Percentiles rank a stretch among this genome's conserved stretches.
phyloP scores from a whole-genome alignment of 2,329 filamentous ascomycete species.

The Ascocoryne sarcoides region DNA sequence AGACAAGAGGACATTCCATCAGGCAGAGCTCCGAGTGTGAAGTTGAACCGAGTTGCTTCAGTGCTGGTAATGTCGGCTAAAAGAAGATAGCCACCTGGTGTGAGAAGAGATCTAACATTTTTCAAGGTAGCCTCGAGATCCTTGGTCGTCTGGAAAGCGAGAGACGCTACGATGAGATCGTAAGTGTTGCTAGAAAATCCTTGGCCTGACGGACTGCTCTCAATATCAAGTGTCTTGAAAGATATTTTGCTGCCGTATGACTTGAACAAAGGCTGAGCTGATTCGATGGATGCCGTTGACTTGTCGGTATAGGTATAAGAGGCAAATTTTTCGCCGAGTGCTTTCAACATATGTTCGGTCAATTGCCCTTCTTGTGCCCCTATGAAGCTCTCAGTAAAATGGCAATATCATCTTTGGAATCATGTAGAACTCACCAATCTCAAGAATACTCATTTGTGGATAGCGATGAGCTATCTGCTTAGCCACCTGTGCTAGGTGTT shows the following conservation, averaged over 20 bases:
- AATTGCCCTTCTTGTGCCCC: no score
- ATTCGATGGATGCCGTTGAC: constrained; percentile 31
- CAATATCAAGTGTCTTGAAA: constrained; percentile 30
- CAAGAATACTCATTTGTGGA: background rate
- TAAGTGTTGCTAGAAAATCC: constrained; percentile 27
- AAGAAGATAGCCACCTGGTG: background rate
- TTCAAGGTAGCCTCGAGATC: background rate
- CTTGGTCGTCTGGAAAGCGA: constrained; percentile 11
- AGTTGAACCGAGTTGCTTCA: no score
- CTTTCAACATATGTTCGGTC: constrained; percentile 17
- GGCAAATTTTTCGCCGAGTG: constrained; percentile 10
- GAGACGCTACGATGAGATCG: constrained; percentile 32
- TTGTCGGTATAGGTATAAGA: constrained; percentile 35
- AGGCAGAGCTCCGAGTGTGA: no score
- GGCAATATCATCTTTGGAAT: no score
- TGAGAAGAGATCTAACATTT: background rate
- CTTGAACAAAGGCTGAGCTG: constrained; percentile 16
- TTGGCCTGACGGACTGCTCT: constrained; percentile 24
- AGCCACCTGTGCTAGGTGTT: background rate
- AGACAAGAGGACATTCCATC: no score
- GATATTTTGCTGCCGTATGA: constrained; percentile 5
- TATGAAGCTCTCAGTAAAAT: no score
- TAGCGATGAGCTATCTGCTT: background rate
- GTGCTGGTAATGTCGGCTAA: background rate
- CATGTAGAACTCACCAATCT: no score